phyloP scores from a whole-genome alignment of 2,329 filamentous ascomycete genomes.

The Ceratocystis eucalypticola region DNA sequence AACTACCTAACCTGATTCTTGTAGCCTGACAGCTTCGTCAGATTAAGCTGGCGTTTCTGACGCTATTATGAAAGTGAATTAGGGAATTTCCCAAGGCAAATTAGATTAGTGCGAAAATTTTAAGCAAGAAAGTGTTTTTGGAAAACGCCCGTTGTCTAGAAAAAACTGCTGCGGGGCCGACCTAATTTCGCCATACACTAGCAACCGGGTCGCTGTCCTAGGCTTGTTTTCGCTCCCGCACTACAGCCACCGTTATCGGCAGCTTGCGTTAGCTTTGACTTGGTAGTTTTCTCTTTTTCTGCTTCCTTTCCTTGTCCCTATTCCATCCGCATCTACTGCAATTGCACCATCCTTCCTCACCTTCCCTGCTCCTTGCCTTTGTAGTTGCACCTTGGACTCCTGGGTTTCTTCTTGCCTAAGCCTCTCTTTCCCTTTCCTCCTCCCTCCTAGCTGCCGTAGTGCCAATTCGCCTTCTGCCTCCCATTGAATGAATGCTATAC shows the following conservation, averaged over 20 bases:
- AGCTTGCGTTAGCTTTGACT: background rate
- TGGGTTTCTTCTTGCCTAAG: background rate
- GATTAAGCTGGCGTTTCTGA: background rate
- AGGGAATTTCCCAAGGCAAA: background rate
- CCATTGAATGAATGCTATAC: too few relatives aligned
- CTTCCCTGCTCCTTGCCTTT: background rate
- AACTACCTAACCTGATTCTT: background rate
- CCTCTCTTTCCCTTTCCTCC: background rate
- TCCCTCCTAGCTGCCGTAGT: background rate
- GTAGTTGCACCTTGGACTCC: background rate
- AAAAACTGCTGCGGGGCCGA: background rate
- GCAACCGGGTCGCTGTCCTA: background rate
- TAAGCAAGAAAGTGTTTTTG: background rate
- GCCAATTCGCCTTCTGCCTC: too few relatives aligned
- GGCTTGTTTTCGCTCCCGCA: background rate
- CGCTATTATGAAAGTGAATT: background rate
- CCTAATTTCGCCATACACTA: background rate
- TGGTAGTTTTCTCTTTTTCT: background rate
- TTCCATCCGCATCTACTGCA: background rate
- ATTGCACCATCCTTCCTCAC: background rate
- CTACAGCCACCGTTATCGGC: constrained; percentile 7
- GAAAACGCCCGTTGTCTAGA: background rate
- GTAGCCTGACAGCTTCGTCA: too few relatives aligned
- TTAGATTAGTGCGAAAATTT: background rate
- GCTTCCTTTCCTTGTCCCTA: background rate